Evolutionary conservation across 345 rosid genomes (phyloP).

Genomic region (Aethionema arabicum): DNA sequence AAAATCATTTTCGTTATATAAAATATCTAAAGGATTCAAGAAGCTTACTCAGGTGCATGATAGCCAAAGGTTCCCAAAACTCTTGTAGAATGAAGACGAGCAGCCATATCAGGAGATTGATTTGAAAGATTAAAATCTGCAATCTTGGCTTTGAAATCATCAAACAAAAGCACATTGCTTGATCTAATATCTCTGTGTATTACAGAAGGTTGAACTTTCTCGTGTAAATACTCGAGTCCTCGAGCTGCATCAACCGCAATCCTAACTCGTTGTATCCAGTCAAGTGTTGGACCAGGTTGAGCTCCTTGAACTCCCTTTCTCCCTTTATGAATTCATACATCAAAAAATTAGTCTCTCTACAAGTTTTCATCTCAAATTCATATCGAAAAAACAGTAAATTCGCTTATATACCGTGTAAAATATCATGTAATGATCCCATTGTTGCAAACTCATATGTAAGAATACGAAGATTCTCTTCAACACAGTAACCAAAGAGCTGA

Average conservation of each 20-base stretch:
- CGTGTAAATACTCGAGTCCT: constrained; percentile 94
- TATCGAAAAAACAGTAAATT: background rate
- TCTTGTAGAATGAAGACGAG: constrained; percentile 99
- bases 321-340: constrained; percentile 45
- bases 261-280: constrained; percentile 92
- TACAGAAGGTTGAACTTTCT: constrained; percentile 77
- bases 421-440: constrained; percentile 97
- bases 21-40: too few species aligned
- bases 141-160: constrained; percentile 90
- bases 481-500: constrained; percentile 81
- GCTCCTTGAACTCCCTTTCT: constrained; percentile 99
- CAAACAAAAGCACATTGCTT: constrained; percentile 94
- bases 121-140: constrained; percentile 98
- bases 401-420: constrained; percentile 62
- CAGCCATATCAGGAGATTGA: constrained; percentile 99
- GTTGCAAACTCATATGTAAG: constrained; percentile 95
- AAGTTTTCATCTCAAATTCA: background rate
- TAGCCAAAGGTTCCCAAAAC: constrained; percentile 99
- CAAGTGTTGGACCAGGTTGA: constrained; percentile 96
- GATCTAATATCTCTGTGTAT: constrained; percentile 97
- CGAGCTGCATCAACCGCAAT: constrained; percentile 96
- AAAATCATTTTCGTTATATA: too few species aligned
- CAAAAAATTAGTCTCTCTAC: background rate
- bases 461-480: constrained; percentile 83
- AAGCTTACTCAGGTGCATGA: constrained; percentile 97